Conservation (phyloP, 2,329 filamentous ascomycete species). For the Apiospora rasikravindrae region DNA sequence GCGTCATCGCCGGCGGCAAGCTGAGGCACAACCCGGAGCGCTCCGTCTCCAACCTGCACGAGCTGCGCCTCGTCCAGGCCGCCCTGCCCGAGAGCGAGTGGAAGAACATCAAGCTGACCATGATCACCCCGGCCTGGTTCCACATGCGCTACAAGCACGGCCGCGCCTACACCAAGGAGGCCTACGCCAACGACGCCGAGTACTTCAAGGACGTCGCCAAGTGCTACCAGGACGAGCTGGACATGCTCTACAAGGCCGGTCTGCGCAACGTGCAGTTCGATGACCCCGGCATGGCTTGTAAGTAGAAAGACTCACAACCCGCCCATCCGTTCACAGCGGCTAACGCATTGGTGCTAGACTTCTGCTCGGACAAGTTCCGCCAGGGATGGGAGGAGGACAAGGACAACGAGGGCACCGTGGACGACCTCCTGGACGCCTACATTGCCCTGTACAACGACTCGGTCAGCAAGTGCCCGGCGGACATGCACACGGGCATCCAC, state of each 20-base stretch:
- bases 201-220: slow-evolving; percentile 70
- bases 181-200: slow-evolving; percentile 62
- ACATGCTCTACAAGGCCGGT: slow-evolving; percentile 65
- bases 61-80: slow-evolving; percentile 54
- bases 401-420: slow-evolving; percentile 70
- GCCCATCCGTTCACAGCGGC: background rate
- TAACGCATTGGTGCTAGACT: slow-evolving; percentile 52
- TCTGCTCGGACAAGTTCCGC: slow-evolving; percentile 75
- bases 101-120: slow-evolving; percentile 58
- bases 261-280: slow-evolving; percentile 72
- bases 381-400: slow-evolving; percentile 71
- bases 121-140: slow-evolving; percentile 60
- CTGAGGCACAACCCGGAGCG: slow-evolving; percentile 48
- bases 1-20: slow-evolving; percentile 57
- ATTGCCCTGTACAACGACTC: slow-evolving; percentile 79
- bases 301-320: slow-evolving; percentile 36
- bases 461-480: slow-evolving; percentile 64
- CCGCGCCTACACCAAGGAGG: slow-evolving; percentile 60
- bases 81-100: slow-evolving; percentile 53
- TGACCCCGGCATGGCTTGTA: slow-evolving; percentile 70
- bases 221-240: slow-evolving; percentile 68
- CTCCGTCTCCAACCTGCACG: slow-evolving; percentile 54
- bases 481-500: slow-evolving; percentile 80
- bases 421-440: slow-evolving; percentile 76
- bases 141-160: slow-evolving; percentile 64